A percentile compares a stretch with the other conserved stretches of the same genome.
Evolutionary conservation across 2,329 filamentous ascomycete species (phyloP).

Genomic region (Epichloe elymi): DNA sequence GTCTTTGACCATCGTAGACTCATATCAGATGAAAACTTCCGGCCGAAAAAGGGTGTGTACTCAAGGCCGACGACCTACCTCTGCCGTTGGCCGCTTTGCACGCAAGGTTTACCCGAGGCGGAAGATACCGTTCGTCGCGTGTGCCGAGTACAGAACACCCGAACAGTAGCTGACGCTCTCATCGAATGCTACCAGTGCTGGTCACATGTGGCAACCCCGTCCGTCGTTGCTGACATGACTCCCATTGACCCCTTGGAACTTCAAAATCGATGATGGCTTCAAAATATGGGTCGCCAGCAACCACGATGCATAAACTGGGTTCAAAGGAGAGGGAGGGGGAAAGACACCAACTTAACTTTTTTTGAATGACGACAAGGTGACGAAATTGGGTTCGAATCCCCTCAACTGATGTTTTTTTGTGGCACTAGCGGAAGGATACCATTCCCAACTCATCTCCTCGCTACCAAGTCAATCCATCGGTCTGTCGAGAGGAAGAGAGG

Average conservation of each 20-base stretch:
- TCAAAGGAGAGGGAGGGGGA: not conserved
- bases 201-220: not conserved
- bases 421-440: not conserved
- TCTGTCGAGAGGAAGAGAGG: not conserved
- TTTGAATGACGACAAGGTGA: not conserved
- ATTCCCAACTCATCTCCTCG: not conserved
- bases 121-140: too few species aligned
- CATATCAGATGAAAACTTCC: too few species aligned
- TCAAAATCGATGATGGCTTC: conserved; percentile 2
- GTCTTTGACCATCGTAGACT: too few species aligned
- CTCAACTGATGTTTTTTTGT: not conserved
- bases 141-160: too few species aligned
- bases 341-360: not conserved
- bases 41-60: too few species aligned
- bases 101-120: too few species aligned
- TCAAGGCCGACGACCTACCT: too few species aligned
- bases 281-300: not conserved
- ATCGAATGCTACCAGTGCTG: not conserved
- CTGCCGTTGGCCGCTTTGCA: too few species aligned
- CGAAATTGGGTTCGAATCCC: not conserved
- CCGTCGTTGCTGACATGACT: not conserved
- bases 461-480: not conserved
- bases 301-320: not conserved
- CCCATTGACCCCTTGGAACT: not conserved
- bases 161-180: too few species aligned